Evolutionary conservation across 345 rosid genomes (phyloP).

Genomic region (Salix koriyanagi): DNA sequence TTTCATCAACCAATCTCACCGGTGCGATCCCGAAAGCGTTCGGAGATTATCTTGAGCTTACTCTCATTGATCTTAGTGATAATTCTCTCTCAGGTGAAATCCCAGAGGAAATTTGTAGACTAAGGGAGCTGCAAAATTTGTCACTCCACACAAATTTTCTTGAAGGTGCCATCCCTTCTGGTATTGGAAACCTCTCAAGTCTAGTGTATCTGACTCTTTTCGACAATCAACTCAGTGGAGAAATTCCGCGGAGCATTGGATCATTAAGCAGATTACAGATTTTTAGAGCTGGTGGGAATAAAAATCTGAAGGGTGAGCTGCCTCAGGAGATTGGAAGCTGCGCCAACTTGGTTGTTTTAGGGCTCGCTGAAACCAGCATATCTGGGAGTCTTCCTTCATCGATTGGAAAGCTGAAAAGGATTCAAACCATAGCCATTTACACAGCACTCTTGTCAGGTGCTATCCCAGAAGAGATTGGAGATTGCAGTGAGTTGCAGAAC

Average conservation of each 20-base stretch:
- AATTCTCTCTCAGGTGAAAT: slow-evolving; percentile 72
- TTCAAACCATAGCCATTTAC: slow-evolving; percentile 78
- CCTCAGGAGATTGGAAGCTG: slow-evolving; percentile 90
- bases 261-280: slow-evolving; percentile 47
- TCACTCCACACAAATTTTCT: slow-evolving; percentile 67
- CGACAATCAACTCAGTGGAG: slow-evolving; percentile 73
- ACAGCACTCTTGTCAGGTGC: slow-evolving; percentile 71
- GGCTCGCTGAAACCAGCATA: slow-evolving; percentile 91
- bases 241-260: slow-evolving; percentile 67
- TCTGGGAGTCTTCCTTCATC: slow-evolving; percentile 75
- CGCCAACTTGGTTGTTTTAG: slow-evolving; percentile 66
- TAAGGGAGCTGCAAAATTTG: slow-evolving; percentile 51
- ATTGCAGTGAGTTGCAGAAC: slow-evolving; percentile 81
- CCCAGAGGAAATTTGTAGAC: slow-evolving; percentile 61
- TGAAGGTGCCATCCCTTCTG: slow-evolving; percentile 73
- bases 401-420: slow-evolving; percentile 59
- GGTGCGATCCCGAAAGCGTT: slow-evolving; percentile 65
- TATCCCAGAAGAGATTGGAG: slow-evolving; percentile 72
- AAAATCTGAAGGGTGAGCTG: slow-evolving; percentile 76
- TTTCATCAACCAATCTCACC: slow-evolving; percentile 70
- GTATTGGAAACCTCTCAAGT: slow-evolving; percentile 53
- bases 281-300: slow-evolving; percentile 86
- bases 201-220: slow-evolving; percentile 61
- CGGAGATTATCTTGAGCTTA: slow-evolving; percentile 55
- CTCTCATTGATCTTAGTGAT: slow-evolving; percentile 58